Evolutionary conservation across 805 yeast species (phyloP), one percentile per base, ranked within the genome.

Genomic region (Candida corydali): DNA sequence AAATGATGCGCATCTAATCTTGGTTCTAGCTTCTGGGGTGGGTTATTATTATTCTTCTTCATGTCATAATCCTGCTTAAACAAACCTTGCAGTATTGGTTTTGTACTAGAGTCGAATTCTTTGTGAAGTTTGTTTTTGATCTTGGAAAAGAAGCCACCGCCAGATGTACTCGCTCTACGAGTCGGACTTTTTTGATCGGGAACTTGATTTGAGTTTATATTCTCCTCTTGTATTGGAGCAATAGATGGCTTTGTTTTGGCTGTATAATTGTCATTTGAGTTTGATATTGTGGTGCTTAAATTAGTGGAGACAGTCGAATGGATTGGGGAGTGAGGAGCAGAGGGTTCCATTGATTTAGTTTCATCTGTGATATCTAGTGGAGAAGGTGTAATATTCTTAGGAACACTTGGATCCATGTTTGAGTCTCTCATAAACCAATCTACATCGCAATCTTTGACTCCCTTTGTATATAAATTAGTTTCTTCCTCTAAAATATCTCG

Each of bases 401-500:
- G 24, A 12, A 27, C 16, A 29, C 25, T 36, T 9, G 28, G 25
- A 16, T 39, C 34, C 5, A 47, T 44, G 26, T 48, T 45, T 17
- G 62, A 40, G 41, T 64, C 71, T 40, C 78, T 55, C 15, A 75
- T 55, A 39, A 75, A 64, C 80, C 80, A 75, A 46, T 72, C 75
- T 16, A 75, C 68, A 40, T 74, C 78, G 17, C 57, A 55, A 36
- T 61, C 63, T 22, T 61, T 54, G 22, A 70, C 63, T 4, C 68
- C 72, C 30, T 48, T 45, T 14, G 49, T 37, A 24, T 46, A 48
- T 9, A 36, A 35, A 32, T 39, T 44, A 7, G 44, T 45, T 26
- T 51, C 51, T 20, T 51, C 45, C 25, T 55, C 59, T 14, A 55
- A 43, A 8, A 57, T 43, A 22, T 45, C 50, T 25, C 52, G 41